phyloP scores from a whole-genome alignment of 73 alveolate species.

The Symbiodinium natans region DNA sequence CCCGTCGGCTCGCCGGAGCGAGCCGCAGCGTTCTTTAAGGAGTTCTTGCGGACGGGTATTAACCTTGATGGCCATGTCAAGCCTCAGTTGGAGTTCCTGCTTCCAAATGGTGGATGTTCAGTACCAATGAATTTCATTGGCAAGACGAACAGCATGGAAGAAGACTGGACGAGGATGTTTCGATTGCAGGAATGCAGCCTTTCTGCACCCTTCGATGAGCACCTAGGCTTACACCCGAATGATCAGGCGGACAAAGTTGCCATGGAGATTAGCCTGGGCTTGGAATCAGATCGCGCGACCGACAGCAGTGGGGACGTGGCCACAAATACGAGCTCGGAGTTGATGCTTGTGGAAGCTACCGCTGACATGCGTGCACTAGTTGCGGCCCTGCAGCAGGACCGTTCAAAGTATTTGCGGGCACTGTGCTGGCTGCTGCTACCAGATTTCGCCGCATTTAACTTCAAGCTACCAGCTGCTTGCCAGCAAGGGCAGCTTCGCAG shows the following conservation, averaged over 20 bases:
- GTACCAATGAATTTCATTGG: slow-evolving; percentile 33
- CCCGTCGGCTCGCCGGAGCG: slow-evolving; percentile 24
- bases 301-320: no score
- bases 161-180: slow-evolving; percentile 28
- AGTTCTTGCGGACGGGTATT: slow-evolving; percentile 6
- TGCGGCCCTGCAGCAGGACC: background rate
- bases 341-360: background rate
- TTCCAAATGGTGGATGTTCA: background rate
- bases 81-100: slow-evolving; percentile 28
- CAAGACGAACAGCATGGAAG: background rate
- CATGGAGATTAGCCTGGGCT: slow-evolving; percentile 15
- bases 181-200: background rate
- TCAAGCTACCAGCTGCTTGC: slow-evolving; percentile 8
- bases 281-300: background rate
- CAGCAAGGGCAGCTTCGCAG: background rate
- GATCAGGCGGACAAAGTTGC: background rate
- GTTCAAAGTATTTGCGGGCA: slow-evolving; percentile 26
- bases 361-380: background rate
- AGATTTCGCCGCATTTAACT: background rate
- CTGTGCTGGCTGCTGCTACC: slow-evolving; percentile 30
- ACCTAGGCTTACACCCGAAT: background rate
- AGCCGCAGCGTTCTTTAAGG: slow-evolving; percentile 35
- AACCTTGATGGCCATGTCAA: slow-evolving; percentile 25
- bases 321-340: background rate
- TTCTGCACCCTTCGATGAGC: background rate